Evolutionary conservation across 768 basidiomycete genomes (phyloP).

Genomic region (Pleurotus ostreatus): DNA sequence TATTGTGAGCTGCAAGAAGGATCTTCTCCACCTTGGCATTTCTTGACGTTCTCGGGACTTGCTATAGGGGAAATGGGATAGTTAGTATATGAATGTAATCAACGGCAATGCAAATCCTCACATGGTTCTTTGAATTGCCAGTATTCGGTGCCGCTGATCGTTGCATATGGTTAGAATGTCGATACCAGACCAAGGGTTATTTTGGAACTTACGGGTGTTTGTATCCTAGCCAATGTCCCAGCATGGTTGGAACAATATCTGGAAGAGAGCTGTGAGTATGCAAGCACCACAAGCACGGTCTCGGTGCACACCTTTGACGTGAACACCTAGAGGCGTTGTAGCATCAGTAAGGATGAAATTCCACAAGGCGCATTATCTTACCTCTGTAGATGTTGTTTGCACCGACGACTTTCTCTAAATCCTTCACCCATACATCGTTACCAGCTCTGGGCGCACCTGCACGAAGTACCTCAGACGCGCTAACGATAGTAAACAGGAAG

Average conservation of each 20-base stretch:
- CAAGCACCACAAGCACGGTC: not conserved
- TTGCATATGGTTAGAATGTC: too few species aligned
- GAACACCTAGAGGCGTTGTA: not conserved
- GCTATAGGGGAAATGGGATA: not conserved
- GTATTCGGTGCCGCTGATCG: not conserved
- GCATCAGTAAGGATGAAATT: not conserved
- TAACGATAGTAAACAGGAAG: not conserved
- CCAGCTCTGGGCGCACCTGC: constrained; percentile 1
- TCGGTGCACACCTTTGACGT: not conserved
- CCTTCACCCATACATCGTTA: not conserved
- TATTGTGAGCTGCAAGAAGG: not conserved
- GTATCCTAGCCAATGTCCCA: constrained; percentile 2
- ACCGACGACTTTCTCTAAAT: not conserved
- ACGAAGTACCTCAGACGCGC: not conserved
- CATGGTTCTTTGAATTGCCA: constrained; percentile 6
- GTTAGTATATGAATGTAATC: not conserved
- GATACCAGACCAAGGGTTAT: too few species aligned
- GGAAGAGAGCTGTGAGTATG: not conserved
- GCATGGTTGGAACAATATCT: constrained; percentile 5
- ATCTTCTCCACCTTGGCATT: constrained; percentile 1
- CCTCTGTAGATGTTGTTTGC: not conserved
- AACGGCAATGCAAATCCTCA: not conserved
- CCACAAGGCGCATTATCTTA: not conserved
- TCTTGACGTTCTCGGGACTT: not conserved
- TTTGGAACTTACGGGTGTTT: not conserved